A percentile compares a stretch with the other conserved stretches of the same genome.
These are phyloP conservation scores for Wickerhamomyces silvicola DNA, from an alignment of 805 yeast species.

Conservation along the genomic window DNA sequence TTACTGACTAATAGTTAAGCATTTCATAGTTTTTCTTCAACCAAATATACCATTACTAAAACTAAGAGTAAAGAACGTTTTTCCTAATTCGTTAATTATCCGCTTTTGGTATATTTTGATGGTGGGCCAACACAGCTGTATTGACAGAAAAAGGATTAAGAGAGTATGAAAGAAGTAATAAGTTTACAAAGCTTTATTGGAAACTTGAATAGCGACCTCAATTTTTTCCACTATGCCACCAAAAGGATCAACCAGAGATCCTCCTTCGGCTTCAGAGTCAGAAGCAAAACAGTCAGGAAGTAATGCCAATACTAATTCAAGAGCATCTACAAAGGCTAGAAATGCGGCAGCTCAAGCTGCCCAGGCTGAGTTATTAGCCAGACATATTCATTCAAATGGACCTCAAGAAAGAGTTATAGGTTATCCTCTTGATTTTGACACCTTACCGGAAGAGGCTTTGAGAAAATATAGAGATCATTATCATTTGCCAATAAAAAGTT, in stretches of 20 bases:
- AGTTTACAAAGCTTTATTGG: background rate
- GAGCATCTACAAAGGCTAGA: slow-evolving; percentile 53
- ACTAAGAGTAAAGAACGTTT: too few species aligned
- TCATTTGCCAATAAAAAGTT: slow-evolving; percentile 48
- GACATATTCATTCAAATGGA: slow-evolving; percentile 69
- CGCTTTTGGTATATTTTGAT: too few species aligned
- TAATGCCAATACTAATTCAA: slow-evolving; percentile 16
- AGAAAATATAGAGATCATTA: slow-evolving; percentile 63
- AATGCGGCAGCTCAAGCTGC: slow-evolving; percentile 59
- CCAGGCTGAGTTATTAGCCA: slow-evolving; percentile 60
- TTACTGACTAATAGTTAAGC: too few species aligned
- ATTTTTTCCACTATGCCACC: slow-evolving; percentile 25
- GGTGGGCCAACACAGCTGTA: too few species aligned
- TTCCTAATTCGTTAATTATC: too few species aligned
- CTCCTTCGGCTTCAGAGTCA: slow-evolving; percentile 20
- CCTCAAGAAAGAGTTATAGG: slow-evolving; percentile 47
- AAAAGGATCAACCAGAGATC: slow-evolving; percentile 16
- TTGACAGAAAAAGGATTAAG: too few species aligned
- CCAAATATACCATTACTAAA: too few species aligned
- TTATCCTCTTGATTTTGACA: slow-evolving; percentile 64
- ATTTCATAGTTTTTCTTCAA: too few species aligned
- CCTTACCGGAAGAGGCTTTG: slow-evolving; percentile 55
- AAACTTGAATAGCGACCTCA: too few species aligned
- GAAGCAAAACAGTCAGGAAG: slow-evolving; percentile 9
- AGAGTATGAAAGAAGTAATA: background rate